A percentile compares a stretch with the other conserved stretches of the same genome.
Evolutionary conservation across 2,329 filamentous ascomycete species (phyloP).

Genomic region (Neophaeococcomyces mojaviensis): DNA sequence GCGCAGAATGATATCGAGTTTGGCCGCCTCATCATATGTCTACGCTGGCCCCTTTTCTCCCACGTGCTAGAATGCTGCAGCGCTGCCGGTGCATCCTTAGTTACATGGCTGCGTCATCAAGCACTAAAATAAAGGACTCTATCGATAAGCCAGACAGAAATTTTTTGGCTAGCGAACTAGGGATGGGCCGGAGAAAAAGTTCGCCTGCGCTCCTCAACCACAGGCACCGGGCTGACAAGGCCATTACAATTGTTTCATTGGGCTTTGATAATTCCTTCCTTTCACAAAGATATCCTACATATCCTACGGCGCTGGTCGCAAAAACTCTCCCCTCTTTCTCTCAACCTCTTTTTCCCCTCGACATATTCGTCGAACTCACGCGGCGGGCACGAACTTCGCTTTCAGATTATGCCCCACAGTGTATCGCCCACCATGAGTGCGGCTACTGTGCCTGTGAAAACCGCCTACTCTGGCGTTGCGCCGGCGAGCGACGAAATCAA

Average conservation of each 20-base stretch:
- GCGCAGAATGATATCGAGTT: too few relatives aligned
- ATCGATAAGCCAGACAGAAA: too few relatives aligned
- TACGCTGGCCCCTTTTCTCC: too few relatives aligned
- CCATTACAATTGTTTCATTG: background rate
- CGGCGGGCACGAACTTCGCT: background rate
- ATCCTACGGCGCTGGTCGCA: slow-evolving; percentile 6
- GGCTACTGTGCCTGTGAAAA: slow-evolving; percentile 40
- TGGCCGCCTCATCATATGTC: too few relatives aligned
- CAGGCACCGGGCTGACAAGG: background rate
- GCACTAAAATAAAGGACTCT: too few relatives aligned
- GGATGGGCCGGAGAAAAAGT: background rate
- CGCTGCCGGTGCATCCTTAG: too few relatives aligned
- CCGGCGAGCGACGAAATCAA: slow-evolving; percentile 61
- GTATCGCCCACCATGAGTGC: slow-evolving; percentile 7
- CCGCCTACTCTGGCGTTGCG: slow-evolving; percentile 35
- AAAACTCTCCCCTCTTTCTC: background rate
- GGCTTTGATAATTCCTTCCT: background rate
- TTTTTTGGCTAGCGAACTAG: too few relatives aligned
- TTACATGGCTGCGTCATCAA: too few relatives aligned
- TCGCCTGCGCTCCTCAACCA: background rate
- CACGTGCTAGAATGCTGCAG: too few relatives aligned
- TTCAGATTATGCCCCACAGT: slow-evolving; percentile 8
- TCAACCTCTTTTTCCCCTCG: background rate
- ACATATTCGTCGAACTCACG: background rate
- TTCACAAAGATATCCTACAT: background rate